phyloP scores from a whole-genome alignment of 2,329 filamentous ascomycete species.

The Pezicula radicicola region DNA sequence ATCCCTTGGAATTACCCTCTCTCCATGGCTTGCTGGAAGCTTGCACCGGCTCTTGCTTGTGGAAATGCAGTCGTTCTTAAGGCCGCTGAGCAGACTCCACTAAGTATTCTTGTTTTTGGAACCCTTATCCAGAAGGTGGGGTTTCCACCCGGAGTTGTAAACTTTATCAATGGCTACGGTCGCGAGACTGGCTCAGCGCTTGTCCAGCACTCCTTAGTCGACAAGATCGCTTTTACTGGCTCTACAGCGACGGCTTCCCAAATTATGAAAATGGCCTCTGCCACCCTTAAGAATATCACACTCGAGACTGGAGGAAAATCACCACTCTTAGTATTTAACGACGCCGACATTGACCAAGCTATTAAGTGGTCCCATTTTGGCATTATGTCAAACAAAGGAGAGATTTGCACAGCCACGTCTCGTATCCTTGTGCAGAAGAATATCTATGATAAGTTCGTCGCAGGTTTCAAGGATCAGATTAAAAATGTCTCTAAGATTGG shows the following conservation, averaged over 20 bases:
- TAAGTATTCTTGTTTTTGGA: constrained; percentile 60
- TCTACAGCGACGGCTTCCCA: constrained; percentile 31
- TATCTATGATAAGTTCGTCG: constrained; percentile 41
- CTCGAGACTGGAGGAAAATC: constrained; percentile 39
- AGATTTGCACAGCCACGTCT: constrained; percentile 58
- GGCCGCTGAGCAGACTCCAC: constrained; percentile 60
- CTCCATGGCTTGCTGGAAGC: constrained; percentile 70
- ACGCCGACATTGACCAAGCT: constrained; percentile 37
- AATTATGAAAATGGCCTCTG: constrained; percentile 40
- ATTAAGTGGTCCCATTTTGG: constrained; percentile 42
- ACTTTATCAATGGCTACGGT: constrained; percentile 68
- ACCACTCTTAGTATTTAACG: constrained; percentile 37
- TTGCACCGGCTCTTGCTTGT: constrained; percentile 61
- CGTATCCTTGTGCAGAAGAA: constrained; percentile 53
- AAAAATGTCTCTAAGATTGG: constrained; percentile 32
- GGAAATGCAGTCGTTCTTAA: constrained; percentile 60
- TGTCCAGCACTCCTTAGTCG: constrained; percentile 60
- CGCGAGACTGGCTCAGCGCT: constrained; percentile 62
- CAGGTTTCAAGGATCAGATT: constrained; percentile 30
- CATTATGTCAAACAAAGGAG: constrained; percentile 57
- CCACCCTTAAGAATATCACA: constrained; percentile 35
- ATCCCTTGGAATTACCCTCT: constrained; percentile 79
- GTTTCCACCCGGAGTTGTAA: constrained; percentile 72
- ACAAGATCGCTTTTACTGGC: constrained; percentile 41
- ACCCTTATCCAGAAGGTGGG: constrained; percentile 65